Conservation (phyloP, 805 yeast genomes). For the Candida ortonii region DNA sequence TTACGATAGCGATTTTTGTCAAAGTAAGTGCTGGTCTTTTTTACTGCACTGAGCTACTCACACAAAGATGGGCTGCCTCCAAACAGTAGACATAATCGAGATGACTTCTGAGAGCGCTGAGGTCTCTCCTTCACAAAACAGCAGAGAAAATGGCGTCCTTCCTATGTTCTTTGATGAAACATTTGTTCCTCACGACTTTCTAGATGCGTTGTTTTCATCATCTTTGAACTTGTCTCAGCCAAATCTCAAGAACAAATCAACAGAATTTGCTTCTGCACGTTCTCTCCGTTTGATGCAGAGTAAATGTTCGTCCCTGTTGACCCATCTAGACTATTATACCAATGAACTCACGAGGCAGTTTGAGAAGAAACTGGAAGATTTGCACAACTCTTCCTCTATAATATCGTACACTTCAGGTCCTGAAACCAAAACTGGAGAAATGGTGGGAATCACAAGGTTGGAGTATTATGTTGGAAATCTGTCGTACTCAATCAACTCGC, state of each 20-base stretch:
- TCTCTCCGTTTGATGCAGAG: constrained; percentile 42
- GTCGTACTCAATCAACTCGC: constrained; percentile 53
- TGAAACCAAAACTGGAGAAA: constrained; percentile 4
- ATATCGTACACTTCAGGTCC: constrained; percentile 37
- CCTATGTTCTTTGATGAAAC: constrained; percentile 68
- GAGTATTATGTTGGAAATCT: constrained; percentile 65
- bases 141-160: constrained; percentile 41
- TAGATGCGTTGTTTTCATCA: constrained; percentile 57
- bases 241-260: constrained; percentile 19
- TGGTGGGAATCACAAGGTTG: constrained; percentile 50
- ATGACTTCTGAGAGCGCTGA: no score
- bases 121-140: no score
- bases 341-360: constrained; percentile 55
- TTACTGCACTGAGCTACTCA: no score
- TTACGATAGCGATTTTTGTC: no score
- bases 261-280: constrained; percentile 32
- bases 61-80: no score
- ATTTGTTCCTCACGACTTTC: constrained; percentile 61
- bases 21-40: no score
- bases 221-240: constrained; percentile 26
- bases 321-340: constrained; percentile 62
- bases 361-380: constrained; percentile 44
- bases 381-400: constrained; percentile 51
- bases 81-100: no score
- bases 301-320: constrained; percentile 48